phyloP scores from a whole-genome alignment of 1,284 basidiomycete genomes.

The Cryptococcus neoformans region DNA sequence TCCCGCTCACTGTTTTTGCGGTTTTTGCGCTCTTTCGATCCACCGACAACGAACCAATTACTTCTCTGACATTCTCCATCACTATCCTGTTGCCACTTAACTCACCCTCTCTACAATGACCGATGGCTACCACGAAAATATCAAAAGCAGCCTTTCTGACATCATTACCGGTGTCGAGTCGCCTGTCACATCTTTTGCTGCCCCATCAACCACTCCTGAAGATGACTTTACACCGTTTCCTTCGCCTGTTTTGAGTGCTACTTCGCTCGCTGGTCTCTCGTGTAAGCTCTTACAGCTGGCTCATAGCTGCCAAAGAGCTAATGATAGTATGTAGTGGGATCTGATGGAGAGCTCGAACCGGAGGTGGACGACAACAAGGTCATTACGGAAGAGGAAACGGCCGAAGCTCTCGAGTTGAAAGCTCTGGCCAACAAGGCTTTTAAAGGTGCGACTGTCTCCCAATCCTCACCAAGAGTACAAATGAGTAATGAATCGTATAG shows the following conservation, averaged over 20 bases:
- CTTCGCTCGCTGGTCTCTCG: constrained; percentile 37
- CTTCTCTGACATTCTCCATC: no score
- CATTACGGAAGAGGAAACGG: constrained; percentile 65
- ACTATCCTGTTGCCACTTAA: no score
- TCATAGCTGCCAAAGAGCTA: background rate
- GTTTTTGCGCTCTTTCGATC: no score
- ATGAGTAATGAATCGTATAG: constrained; percentile 36
- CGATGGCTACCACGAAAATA: background rate
- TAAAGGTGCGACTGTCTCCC: constrained; percentile 55
- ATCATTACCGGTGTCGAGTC: constrained; percentile 36
- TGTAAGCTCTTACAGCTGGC: constrained; percentile 19
- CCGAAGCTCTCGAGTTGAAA: constrained; percentile 68
- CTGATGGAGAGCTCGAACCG: constrained; percentile 43
- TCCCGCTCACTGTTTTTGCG: no score
- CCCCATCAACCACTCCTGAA: background rate
- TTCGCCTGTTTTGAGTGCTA: constrained; percentile 33
- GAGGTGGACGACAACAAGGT: constrained; percentile 44
- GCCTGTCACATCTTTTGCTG: constrained; percentile 5
- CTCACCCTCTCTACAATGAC: background rate
- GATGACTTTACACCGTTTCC: constrained; percentile 48
- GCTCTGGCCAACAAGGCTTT: constrained; percentile 84
- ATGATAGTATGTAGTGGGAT: constrained; percentile 30
- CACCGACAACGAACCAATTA: no score
- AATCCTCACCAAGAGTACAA: no score
- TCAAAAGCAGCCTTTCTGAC: constrained; percentile 8